These are phyloP conservation scores for Dendrobium nobile DNA, from an alignment of 106 monocot species.

Conservation along the genomic window DNA sequence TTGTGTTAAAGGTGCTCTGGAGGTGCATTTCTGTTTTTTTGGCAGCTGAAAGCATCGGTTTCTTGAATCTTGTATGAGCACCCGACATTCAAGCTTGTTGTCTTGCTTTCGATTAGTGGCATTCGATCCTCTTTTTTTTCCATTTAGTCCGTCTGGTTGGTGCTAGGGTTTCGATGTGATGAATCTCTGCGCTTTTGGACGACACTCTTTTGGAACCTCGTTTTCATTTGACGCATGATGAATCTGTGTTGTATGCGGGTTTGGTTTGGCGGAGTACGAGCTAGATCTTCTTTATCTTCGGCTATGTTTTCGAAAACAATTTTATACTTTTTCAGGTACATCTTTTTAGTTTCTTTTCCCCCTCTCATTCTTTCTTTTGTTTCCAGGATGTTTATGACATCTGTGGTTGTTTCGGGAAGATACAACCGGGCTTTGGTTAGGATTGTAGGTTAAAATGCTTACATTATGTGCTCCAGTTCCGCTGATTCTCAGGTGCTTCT, in stretches of 20 bases:
- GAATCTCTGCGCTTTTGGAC: neutral
- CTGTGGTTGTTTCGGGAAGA: neutral
- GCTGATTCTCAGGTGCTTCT: neutral
- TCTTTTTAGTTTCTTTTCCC: neutral
- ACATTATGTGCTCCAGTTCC: neutral
- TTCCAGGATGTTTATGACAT: neutral
- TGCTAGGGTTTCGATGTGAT: neutral
- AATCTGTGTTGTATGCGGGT: neutral
- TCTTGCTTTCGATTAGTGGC: no score
- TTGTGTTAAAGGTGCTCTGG: neutral
- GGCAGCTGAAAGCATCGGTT: neutral
- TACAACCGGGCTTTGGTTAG: neutral
- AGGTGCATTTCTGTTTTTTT: neutral
- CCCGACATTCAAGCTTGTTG: neutral
- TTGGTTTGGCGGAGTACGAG: neutral
- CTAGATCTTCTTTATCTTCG: neutral
- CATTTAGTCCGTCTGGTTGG: neutral
- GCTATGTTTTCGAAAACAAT: neutral
- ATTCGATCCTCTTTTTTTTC: neutral
- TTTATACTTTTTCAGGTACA: neutral
- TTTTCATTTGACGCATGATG: neutral
- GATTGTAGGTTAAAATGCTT: neutral
- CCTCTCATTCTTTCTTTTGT: neutral
- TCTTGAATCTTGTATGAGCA: neutral
- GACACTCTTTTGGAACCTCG: neutral